Conservation (phyloP, 768 basidiomycete genomes). For the Lactifluus rugatus region DNA sequence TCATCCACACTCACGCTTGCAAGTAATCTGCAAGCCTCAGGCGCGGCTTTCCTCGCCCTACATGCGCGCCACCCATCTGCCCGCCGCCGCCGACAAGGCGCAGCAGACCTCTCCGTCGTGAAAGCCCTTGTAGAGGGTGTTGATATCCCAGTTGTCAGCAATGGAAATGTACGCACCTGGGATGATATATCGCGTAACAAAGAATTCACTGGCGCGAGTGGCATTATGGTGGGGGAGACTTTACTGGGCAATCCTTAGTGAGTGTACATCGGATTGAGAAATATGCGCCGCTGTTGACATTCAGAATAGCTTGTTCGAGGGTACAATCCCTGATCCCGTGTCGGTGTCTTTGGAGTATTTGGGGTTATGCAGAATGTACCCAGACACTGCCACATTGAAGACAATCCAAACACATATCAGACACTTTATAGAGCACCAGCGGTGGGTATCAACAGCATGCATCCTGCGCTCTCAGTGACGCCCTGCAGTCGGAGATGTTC, state of each 20-base stretch:
- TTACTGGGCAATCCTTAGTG: conserved; percentile 68
- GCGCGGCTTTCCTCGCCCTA: conserved; percentile 60
- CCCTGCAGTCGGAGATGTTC: conserved; percentile 21
- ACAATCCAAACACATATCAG: conserved; percentile 55
- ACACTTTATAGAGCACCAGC: conserved; percentile 60
- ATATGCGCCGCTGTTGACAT: not conserved
- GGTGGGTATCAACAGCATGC: conserved; percentile 31
- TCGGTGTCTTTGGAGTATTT: conserved; percentile 64
- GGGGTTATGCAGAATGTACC: conserved; percentile 43
- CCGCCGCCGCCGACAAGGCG: conserved; percentile 57
- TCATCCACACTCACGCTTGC: conserved; percentile 48
- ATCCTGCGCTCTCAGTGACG: not conserved
- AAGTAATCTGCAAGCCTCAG: conserved; percentile 48
- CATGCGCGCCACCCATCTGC: conserved; percentile 69
- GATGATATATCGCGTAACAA: conserved; percentile 47
- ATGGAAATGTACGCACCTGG: conserved; percentile 64
- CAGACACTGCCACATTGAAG: conserved; percentile 38
- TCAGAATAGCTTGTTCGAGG: conserved; percentile 45
- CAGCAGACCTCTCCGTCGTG: conserved; percentile 57
- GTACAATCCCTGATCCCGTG: conserved; percentile 49
- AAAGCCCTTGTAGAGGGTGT: conserved; percentile 43
- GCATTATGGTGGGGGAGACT: conserved; percentile 76
- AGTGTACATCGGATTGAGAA: conserved; percentile 13
- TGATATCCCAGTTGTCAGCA: conserved; percentile 56
- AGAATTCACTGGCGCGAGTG: conserved; percentile 51